Evolutionary conservation across 192 early-diverging fungal species (phyloP), one percentile per base, ranked within the genome.

Genomic region (Rhizophlyctis rosea): DNA sequence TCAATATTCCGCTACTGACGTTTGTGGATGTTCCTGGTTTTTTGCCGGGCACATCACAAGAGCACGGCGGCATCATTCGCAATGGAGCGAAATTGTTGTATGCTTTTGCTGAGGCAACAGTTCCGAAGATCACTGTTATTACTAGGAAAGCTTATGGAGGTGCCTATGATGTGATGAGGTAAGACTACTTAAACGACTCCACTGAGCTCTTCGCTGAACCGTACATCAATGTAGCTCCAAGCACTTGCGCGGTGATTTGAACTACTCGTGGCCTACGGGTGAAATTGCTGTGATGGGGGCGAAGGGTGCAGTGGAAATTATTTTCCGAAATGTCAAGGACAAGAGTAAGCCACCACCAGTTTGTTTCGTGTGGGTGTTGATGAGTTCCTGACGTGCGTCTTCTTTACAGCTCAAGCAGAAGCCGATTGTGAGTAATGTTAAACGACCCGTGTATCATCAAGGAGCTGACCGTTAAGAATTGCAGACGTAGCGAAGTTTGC

Each of bases 261-360:
- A 93, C 76, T 89, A 92, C 65, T 87, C 91, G 3, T 98, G 92
- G 92, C 95, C 95, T 14, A 89, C 90, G n/a, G 93, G 90, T 32
- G 95, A 98, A 71, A 94, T 98, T 71, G 95, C 95, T 39, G 95
- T 98, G 50, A 98, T 98, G 95, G 95, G 95, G 47, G 91, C 92
- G 36, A 90, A 95, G 80, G 95, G 94, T 25, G 95, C 95, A 11
- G 95, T 95, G 0, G 95, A 94, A 76, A 95, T 98, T 73, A 91
- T 98, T 62, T 96, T 93, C 84, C 74, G 93, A 18, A 62, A 82
- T 31, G 48, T 31, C 30, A 77, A 81, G 28, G 84, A 86, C 67
- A 84, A 81, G 61, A 52, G 61, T 44, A 65, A 4, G 69, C 49
- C 9, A 47, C 9, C 39, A 47, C n/a, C 39, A 47, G 9, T 47